Percentiles rank a stretch among this genome's conserved stretches.
Conservation (phyloP, 106 monocot genomes). For the Dioscorea zingiberensis region DNA sequence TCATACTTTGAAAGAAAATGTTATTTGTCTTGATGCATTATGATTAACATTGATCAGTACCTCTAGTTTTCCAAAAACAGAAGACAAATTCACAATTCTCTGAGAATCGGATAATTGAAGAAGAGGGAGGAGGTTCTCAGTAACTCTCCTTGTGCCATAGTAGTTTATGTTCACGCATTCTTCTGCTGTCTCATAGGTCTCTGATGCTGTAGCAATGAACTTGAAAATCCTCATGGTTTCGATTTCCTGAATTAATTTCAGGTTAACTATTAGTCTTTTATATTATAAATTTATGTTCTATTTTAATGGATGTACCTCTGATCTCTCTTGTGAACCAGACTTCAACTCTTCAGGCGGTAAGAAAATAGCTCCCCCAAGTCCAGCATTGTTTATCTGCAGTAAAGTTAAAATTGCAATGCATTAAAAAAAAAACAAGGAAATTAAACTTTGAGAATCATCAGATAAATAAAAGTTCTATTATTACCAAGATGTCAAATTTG, state of each 20-base stretch:
- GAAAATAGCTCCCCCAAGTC: background rate
- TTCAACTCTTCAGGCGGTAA: too few relatives aligned
- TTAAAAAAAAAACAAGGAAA: too few relatives aligned
- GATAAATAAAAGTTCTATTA: background rate
- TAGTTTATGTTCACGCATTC: constrained; percentile 67
- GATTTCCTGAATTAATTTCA: background rate
- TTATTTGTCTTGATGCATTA: too few relatives aligned
- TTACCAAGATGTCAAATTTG: background rate
- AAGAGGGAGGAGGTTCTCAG: constrained; percentile 73
- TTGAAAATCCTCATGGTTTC: background rate
- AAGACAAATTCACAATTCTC: constrained; percentile 59
- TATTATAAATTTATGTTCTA: too few relatives aligned
- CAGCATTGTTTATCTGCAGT: background rate
- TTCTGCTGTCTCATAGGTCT: constrained; percentile 35
- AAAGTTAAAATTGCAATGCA: too few relatives aligned
- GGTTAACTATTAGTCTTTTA: too few relatives aligned
- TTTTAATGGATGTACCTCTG: too few relatives aligned
- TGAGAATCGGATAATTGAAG: constrained; percentile 44
- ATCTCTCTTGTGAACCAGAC: too few relatives aligned
- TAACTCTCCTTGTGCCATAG: constrained; percentile 56
- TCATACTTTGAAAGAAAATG: too few relatives aligned
- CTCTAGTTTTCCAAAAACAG: constrained; percentile 47
- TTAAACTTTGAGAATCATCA: too few relatives aligned
- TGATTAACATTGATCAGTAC: constrained; percentile 13
- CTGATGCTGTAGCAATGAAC: background rate